phyloP scores from a whole-genome alignment of 352 stramenopile genomes.

The Pythium aristosporum region DNA sequence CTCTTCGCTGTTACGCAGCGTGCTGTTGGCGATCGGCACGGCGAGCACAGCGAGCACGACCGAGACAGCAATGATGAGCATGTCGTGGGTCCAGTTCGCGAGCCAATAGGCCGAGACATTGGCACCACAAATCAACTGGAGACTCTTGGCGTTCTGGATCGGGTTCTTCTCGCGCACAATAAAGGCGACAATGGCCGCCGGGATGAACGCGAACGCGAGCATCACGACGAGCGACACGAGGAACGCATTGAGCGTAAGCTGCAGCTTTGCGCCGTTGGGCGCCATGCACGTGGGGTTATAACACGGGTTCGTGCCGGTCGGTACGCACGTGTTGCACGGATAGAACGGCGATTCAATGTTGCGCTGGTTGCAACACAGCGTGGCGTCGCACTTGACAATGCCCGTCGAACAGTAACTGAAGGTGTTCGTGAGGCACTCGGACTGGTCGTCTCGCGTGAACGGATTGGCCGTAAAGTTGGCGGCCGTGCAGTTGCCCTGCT shows the following conservation, averaged over 20 bases:
- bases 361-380: constrained; percentile 36
- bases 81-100: constrained; percentile 56
- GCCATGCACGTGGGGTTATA: constrained; percentile 30
- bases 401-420: constrained; percentile 49
- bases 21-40: constrained; percentile 31
- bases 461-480: constrained; percentile 15
- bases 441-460: constrained; percentile 3
- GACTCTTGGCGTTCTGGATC: constrained; percentile 57
- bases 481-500: constrained; percentile 32
- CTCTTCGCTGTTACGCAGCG: constrained; percentile 27
- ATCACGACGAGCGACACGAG: constrained; percentile 55
- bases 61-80: constrained; percentile 31
- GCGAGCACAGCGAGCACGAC: constrained; percentile 29
- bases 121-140: constrained; percentile 66
- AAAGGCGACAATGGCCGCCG: constrained; percentile 60
- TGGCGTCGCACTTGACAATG: constrained; percentile 43
- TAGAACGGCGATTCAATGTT: constrained; percentile 46
- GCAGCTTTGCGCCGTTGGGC: constrained; percentile 45
- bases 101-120: constrained; percentile 57
- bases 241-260: constrained; percentile 66
- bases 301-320: constrained; percentile 26
- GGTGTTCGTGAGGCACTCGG: constrained; percentile 20
- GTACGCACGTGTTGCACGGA: constrained; percentile 38
- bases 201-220: constrained; percentile 71
- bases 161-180: constrained; percentile 64